These are phyloP conservation scores for Fusarium nematophilum DNA, from an alignment of 2,329 filamentous ascomycete species.

Conservation along the genomic window DNA sequence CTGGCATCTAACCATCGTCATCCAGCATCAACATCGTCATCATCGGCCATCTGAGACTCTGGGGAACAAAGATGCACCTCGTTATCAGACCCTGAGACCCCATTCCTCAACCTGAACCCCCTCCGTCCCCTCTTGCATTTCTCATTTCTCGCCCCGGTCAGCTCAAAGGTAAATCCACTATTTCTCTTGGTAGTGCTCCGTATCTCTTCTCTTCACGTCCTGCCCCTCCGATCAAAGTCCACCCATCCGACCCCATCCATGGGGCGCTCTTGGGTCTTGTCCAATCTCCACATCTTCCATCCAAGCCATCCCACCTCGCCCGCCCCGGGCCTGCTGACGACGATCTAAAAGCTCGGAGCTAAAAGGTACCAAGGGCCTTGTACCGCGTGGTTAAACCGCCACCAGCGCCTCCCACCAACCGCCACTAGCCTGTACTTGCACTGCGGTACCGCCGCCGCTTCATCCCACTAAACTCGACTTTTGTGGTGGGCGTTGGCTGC, in stretches of 20 bases:
- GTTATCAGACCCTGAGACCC: constrained; percentile 1
- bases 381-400: constrained; percentile 34
- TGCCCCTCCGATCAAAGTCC: constrained; percentile 28
- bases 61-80: constrained; percentile 30
- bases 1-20: constrained; percentile 32
- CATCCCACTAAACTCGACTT: constrained; percentile 18
- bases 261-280: not conserved
- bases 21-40: constrained; percentile 28
- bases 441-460: constrained; percentile 21
- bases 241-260: constrained; percentile 28
- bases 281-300: constrained; percentile 39
- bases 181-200: constrained; percentile 19
- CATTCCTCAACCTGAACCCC: not conserved
- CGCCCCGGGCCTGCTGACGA: constrained; percentile 14
- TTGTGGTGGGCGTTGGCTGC: constrained; percentile 11
- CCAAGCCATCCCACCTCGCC: constrained; percentile 22
- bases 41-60: constrained; percentile 33
- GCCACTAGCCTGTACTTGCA: constrained; percentile 34
- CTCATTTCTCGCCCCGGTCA: not conserved
- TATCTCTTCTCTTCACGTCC: not conserved
- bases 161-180: constrained; percentile 27
- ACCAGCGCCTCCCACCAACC: constrained; percentile 29
- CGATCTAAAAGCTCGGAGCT: constrained; percentile 18
- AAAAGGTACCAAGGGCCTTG: constrained; percentile 30
- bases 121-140: not conserved